Conservation (phyloP, 352 stramenopile genomes). For the Phytophthora litchii region DNA sequence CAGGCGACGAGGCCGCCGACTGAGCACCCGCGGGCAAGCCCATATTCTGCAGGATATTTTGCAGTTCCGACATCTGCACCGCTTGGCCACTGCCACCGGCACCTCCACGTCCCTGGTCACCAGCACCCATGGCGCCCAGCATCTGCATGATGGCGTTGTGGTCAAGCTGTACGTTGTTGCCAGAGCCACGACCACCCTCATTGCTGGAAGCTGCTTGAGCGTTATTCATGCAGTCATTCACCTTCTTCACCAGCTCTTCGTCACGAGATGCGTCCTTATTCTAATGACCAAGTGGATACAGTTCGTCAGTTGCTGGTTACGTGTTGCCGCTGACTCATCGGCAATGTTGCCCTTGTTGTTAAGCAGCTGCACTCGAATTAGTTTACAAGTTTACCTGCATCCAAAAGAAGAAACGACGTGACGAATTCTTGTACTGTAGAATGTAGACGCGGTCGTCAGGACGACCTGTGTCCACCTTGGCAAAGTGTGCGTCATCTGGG, state of each 20-base stretch:
- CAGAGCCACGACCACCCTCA: slow-evolving; percentile 31
- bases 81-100: slow-evolving; percentile 45
- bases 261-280: slow-evolving; percentile 90
- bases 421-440: slow-evolving; percentile 93
- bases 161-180: slow-evolving; percentile 81
- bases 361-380: too few species aligned
- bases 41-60: slow-evolving; percentile 91
- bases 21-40: slow-evolving; percentile 69
- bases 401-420: slow-evolving; percentile 95
- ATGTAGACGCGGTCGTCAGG: slow-evolving; percentile 89
- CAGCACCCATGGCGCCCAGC: slow-evolving; percentile 82
- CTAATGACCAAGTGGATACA: slow-evolving; percentile 28
- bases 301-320: too few species aligned
- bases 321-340: too few species aligned
- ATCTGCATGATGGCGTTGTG: slow-evolving; percentile 93
- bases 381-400: slow-evolving; percentile 85
- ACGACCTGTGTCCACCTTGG: slow-evolving; percentile 88
- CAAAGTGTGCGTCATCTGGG: slow-evolving; percentile 89
- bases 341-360: too few species aligned
- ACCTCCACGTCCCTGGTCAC: slow-evolving; percentile 60
- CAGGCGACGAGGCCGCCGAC: slow-evolving; percentile 72
- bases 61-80: slow-evolving; percentile 87
- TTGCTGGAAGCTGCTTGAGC: slow-evolving; percentile 50
- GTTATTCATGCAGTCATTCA: slow-evolving; percentile 92
- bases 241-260: slow-evolving; percentile 85